Conservation (phyloP, 2,329 filamentous ascomycete genomes). For the Ascochyta rabiei region DNA sequence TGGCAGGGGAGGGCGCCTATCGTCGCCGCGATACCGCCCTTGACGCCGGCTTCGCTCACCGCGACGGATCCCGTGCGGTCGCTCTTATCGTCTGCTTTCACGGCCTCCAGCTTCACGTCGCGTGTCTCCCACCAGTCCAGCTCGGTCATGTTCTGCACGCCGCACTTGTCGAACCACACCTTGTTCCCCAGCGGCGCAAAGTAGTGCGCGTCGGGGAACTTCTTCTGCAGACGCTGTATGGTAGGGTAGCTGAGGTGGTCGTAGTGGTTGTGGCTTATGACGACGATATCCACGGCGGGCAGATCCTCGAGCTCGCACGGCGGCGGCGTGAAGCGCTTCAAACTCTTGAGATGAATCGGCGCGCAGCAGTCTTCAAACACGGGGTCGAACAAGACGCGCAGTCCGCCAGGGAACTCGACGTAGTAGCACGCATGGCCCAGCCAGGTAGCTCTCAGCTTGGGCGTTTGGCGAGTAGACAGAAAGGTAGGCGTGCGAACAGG, state of each 20-base stretch:
- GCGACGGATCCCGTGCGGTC: slow-evolving; percentile 17
- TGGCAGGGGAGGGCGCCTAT: slow-evolving; percentile 85
- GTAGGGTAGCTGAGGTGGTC: slow-evolving; percentile 85
- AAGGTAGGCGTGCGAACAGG: slow-evolving; percentile 71
- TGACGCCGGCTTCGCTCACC: slow-evolving; percentile 10
- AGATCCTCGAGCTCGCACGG: slow-evolving; percentile 81
- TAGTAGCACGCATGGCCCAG: slow-evolving; percentile 94
- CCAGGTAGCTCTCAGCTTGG: slow-evolving; percentile 83
- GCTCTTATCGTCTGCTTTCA: not conserved
- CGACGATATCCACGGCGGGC: slow-evolving; percentile 72
- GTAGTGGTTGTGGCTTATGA: slow-evolving; percentile 92
- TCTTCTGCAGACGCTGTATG: slow-evolving; percentile 70
- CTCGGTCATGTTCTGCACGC: slow-evolving; percentile 80
- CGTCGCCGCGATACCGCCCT: slow-evolving; percentile 66
- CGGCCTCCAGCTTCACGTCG: slow-evolving; percentile 67
- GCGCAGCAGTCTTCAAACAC: slow-evolving; percentile 89
- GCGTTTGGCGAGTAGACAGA: slow-evolving; percentile 63
- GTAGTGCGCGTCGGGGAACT: slow-evolving; percentile 81
- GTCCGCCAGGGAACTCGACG: slow-evolving; percentile 83
- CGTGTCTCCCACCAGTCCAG: slow-evolving; percentile 94
- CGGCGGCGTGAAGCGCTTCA: slow-evolving; percentile 77
- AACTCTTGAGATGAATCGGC: slow-evolving; percentile 71
- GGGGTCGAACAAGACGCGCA: slow-evolving; percentile 90
- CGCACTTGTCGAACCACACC: slow-evolving; percentile 75
- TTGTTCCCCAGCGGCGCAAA: slow-evolving; percentile 86